These are phyloP conservation scores for Trifolium fragiferum DNA, from an alignment of 306 rosid species.

Conservation along the genomic window DNA sequence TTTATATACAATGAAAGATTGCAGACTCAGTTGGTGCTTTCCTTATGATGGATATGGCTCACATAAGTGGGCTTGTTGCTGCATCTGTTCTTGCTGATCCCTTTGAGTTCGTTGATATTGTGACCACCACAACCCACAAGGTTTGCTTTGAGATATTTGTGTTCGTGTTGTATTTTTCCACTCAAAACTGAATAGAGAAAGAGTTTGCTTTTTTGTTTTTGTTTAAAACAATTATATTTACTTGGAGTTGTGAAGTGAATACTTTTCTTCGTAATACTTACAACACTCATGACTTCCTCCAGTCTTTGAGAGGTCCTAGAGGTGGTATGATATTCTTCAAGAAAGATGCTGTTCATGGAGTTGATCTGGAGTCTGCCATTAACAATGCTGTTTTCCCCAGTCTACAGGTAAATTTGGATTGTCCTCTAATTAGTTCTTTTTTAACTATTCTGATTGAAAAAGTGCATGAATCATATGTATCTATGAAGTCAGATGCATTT, in stretches of 20 bases:
- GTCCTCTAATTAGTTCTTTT: constrained; percentile 30
- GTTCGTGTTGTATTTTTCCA: constrained; percentile 35
- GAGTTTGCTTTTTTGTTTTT: background rate
- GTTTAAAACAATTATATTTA: constrained; percentile 15
- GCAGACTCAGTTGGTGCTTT: constrained; percentile 93
- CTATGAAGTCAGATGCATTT: constrained; percentile 11
- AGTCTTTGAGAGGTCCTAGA: constrained; percentile 96
- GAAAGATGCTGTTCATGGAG: constrained; percentile 79
- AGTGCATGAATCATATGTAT: background rate
- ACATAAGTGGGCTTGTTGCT: constrained; percentile 97
- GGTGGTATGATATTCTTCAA: constrained; percentile 98
- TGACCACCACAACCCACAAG: constrained; percentile 99
- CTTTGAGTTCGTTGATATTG: constrained; percentile 88
- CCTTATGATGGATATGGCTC: constrained; percentile 99
- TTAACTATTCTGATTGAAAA: constrained; percentile 24
- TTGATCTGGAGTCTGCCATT: constrained; percentile 83
- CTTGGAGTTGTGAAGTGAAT: constrained; percentile 12
- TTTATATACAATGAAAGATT: constrained; percentile 58
- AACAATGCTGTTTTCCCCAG: constrained; percentile 96
- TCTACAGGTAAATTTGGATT: constrained; percentile 68
- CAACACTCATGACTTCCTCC: constrained; percentile 33
- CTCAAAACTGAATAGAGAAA: constrained; percentile 26
- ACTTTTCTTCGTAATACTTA: constrained; percentile 17
- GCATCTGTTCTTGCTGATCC: constrained; percentile 91
- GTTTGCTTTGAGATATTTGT: constrained; percentile 44